A percentile compares a stretch with the other conserved stretches of the same genome.
These are phyloP conservation scores for Colletotrichum cuscutae DNA, from an alignment of 2,329 filamentous ascomycete species.

Conservation along the genomic window DNA sequence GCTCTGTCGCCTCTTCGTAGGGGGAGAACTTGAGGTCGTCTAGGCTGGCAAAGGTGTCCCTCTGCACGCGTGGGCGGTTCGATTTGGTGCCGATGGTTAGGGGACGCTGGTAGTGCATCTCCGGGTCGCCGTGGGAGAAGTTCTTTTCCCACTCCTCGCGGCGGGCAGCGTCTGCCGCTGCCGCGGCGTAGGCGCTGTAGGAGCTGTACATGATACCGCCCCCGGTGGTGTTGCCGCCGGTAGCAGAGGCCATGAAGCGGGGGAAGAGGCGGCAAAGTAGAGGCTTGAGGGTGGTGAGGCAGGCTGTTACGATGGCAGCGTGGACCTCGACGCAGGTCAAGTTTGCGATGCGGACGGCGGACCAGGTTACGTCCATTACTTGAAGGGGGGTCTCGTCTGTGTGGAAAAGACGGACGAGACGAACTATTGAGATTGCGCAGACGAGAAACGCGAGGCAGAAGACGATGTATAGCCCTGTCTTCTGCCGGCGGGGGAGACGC, in stretches of 20 bases:
- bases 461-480: slow-evolving; percentile 48
- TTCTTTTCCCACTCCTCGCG: slow-evolving; percentile 30
- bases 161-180: slow-evolving; percentile 4
- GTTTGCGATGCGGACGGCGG: slow-evolving; percentile 42
- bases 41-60: slow-evolving; percentile 23
- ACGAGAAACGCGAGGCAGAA: slow-evolving; percentile 55
- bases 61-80: slow-evolving; percentile 3
- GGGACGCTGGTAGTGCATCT: slow-evolving; percentile 27
- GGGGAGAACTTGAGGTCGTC: neutral
- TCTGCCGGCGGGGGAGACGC: slow-evolving; percentile 53
- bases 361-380: slow-evolving; percentile 42
- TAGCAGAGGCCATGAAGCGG: neutral
- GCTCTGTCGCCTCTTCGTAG: neutral
- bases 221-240: neutral
- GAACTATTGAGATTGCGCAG: slow-evolving; percentile 47
- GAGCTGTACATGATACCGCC: neutral
- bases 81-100: slow-evolving; percentile 37
- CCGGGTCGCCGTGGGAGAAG: slow-evolving; percentile 18
- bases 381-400: slow-evolving; percentile 20
- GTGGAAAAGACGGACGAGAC: slow-evolving; percentile 42
- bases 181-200: neutral
- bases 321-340: slow-evolving; percentile 50
- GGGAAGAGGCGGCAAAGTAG: slow-evolving; percentile 48
- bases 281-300: slow-evolving; percentile 50
- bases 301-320: slow-evolving; percentile 48